Percentiles rank a stretch among this genome's conserved stretches.
Conservation (phyloP, 306 rosid genomes). For the Malus asiatica region DNA sequence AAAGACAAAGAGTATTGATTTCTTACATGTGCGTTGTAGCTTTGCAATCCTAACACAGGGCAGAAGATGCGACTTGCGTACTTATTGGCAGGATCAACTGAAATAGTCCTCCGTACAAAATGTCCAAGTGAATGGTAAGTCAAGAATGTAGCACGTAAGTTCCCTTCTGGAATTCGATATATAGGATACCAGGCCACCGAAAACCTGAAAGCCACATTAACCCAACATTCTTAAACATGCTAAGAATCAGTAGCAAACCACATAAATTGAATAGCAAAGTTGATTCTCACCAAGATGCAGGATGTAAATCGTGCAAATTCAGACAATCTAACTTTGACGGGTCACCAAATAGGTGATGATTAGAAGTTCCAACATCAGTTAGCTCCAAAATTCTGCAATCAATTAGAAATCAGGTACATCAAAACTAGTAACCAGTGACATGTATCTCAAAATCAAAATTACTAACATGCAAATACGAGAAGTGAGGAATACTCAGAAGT, state of each 20-base stretch:
- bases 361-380: not conserved
- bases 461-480: not conserved
- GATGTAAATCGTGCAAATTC: constrained; percentile 16
- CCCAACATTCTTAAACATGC: not conserved
- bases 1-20: not conserved
- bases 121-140: constrained; percentile 24
- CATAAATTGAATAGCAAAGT: not conserved
- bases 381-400: constrained; percentile 20
- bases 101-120: constrained; percentile 4
- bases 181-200: constrained; percentile 23
- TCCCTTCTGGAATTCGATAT: constrained; percentile 21
- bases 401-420: not conserved
- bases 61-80: not conserved
- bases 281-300: constrained; percentile 10
- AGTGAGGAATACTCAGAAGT: not conserved
- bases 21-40: constrained; percentile 13
- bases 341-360: not conserved
- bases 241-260: not conserved
- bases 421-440: not conserved
- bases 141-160: constrained; percentile 11
- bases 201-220: constrained; percentile 10
- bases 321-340: constrained; percentile 5
- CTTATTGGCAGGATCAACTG: not conserved
- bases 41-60: constrained; percentile 18
- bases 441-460: not conserved